Evolutionary conservation across 106 monocot species (phyloP), one percentile per base, ranked within the genome.

Genomic region (Allium cepa): DNA sequence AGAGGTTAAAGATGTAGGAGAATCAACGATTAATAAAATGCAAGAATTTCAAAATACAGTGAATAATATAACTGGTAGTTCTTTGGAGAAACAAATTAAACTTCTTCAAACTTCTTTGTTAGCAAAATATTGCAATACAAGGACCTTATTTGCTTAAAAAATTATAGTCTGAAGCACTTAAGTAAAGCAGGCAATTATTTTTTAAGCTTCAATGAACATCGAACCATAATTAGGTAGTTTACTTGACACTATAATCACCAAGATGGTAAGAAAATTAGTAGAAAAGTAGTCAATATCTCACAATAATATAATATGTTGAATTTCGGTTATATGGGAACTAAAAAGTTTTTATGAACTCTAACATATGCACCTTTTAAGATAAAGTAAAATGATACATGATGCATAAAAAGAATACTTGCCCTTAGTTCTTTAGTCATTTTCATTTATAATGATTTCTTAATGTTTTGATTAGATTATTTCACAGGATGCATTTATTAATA

Each of bases 121-220:
- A 88, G 14, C 96, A 97, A 69, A 57, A 59, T 0, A 56, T 26
- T 10, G 92, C 92, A 1, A 45, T 88, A 3, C 76, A 91, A 48
- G 91, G 86, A 12, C 82, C 89, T 11, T 78, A 97, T 17, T 80
- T 65, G 27, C 86, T 97, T n/a, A 79, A 69, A 1, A 81, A 76
- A 14, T 92, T 82, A 47, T 92, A n/a, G 87, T 86, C 92, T 17
- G 78, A 87, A 73, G 96, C 92, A 57, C 78, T 97, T 7, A 79
- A 87, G 68, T 92, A 97, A 71, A 97, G 84, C 86, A 73, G 88
- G 96, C 52, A 26, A 47, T 18, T 22, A 17, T 0, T 64, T 59
- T 59, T 59, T 2, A 14, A 10, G 0, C 9, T 53, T 10, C 13
- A 53, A 10, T 10, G 52, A 53, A 53, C 9, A 53, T 53, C 13